A percentile compares a stretch with the other conserved stretches of the same genome.
phyloP scores from a whole-genome alignment of 305 asterid genomes.

The Fraxinus angustifolia region DNA sequence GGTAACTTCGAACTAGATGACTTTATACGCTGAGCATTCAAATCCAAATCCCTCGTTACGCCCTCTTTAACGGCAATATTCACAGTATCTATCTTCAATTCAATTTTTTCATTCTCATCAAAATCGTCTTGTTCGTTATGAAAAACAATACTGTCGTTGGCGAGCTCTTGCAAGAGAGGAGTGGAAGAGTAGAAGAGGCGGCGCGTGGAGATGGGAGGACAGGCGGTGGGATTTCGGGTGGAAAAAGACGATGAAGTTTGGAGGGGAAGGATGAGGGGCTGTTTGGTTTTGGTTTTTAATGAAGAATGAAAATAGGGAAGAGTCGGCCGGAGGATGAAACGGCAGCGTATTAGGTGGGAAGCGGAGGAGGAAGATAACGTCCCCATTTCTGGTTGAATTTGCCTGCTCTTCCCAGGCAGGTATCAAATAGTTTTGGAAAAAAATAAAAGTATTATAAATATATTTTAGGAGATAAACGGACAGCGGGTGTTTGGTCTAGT shows the following conservation, averaged over 20 bases:
- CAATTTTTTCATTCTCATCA: conserved; percentile 22
- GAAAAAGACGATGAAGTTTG: conserved; percentile 22
- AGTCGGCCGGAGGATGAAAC: conserved; percentile 35
- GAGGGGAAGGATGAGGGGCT: conserved; percentile 2
- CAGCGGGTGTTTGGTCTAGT: conserved; percentile 47
- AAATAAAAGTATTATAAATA: no score
- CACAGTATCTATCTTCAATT: conserved; percentile 26
- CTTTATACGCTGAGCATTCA: conserved; percentile 1
- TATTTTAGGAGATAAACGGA: background rate
- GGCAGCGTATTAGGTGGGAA: conserved; percentile 30
- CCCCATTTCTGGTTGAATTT: conserved; percentile 32
- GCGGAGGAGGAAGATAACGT: conserved; percentile 30
- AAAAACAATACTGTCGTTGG: conserved; percentile 22
- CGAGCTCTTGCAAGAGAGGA: conserved; percentile 22
- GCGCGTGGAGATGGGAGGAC: conserved; percentile 21
- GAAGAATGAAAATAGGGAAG: conserved; percentile 20
- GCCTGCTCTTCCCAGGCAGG: background rate
- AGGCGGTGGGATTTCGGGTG: background rate
- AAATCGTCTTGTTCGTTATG: background rate
- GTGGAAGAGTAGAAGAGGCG: conserved; percentile 22
- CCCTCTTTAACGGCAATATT: conserved; percentile 19
- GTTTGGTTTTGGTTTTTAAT: conserved; percentile 11
- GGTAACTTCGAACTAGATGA: conserved; percentile 29
- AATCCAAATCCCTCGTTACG: conserved; percentile 18
- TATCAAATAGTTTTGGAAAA: background rate